Evolutionary conservation across 768 basidiomycete species (phyloP).

Genomic region (Leccinellum rugosiceps): DNA sequence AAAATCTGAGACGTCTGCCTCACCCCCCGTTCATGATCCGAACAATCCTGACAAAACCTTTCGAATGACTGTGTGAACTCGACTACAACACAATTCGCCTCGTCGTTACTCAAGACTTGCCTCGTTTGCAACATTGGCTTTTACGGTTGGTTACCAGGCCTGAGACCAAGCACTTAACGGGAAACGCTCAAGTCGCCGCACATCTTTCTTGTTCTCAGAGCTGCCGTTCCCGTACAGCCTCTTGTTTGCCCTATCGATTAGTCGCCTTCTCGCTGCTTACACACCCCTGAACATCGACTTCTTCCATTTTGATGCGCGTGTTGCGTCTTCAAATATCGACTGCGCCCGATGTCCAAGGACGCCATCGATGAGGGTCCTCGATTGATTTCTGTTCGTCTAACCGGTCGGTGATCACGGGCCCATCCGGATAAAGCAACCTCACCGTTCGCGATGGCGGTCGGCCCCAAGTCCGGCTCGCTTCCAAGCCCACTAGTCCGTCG

Average conservation of each 20-base stretch:
- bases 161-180: slow-evolving; percentile 11
- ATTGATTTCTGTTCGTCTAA: slow-evolving; percentile 4
- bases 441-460: slow-evolving; percentile 5
- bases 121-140: background rate
- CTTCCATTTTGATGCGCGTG: slow-evolving; percentile 40
- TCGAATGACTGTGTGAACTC: slow-evolving; percentile 27
- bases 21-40: slow-evolving; percentile 30
- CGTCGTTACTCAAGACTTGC: slow-evolving; percentile 13
- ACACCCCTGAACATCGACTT: slow-evolving; percentile 25
- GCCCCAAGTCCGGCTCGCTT: slow-evolving; percentile 7
- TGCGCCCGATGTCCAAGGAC: slow-evolving; percentile 28
- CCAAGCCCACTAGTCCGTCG: background rate
- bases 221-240: slow-evolving; percentile 22
- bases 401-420: slow-evolving; percentile 1
- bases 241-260: slow-evolving; percentile 17
- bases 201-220: slow-evolving; percentile 1
- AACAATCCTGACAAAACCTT: slow-evolving; percentile 5
- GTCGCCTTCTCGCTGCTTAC: slow-evolving; percentile 14
- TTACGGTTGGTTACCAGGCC: slow-evolving; percentile 1
- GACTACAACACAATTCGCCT: background rate
- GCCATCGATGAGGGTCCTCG: slow-evolving; percentile 14
- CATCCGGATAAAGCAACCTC: slow-evolving; percentile 11
- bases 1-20: slow-evolving; percentile 21
- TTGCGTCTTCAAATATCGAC: slow-evolving; percentile 29
- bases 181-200: slow-evolving; percentile 18